Conservation (phyloP, 495 filamentous ascomycete genomes). For the Copromyces sp. region DNA sequence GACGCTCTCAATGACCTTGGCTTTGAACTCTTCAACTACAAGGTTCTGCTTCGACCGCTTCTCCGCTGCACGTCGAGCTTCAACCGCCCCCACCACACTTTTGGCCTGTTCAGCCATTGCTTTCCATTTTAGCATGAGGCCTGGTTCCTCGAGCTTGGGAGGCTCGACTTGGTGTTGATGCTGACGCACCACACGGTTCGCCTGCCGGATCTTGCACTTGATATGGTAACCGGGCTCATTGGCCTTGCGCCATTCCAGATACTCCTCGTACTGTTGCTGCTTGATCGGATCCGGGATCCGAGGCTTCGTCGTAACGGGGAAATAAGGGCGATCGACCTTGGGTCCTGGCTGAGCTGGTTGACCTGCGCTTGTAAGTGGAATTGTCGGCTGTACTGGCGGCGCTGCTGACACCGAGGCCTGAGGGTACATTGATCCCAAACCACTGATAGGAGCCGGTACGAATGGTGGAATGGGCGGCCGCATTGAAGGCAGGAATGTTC, state of each 20-base stretch:
- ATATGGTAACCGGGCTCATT: constrained; percentile 30
- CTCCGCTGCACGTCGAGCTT: neutral
- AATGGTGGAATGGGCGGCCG: neutral
- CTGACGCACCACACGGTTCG: constrained; percentile 27
- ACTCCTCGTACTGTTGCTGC: constrained; percentile 33
- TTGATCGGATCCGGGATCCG: constrained; percentile 25
- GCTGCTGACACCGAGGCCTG: neutral
- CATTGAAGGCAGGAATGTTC: neutral
- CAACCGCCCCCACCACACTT: constrained; percentile 9
- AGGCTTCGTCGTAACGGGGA: constrained; percentile 24
- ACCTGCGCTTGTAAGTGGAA: neutral
- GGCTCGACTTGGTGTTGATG: constrained; percentile 7
- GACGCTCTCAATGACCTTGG: constrained; percentile 3
- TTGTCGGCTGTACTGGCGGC: neutral
- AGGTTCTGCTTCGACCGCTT: neutral
- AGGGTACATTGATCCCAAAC: neutral
- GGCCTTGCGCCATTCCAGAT: constrained; percentile 31
- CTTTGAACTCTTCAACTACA: neutral
- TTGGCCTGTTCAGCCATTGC: constrained; percentile 22
- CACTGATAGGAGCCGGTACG: neutral
- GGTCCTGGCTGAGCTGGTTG: neutral
- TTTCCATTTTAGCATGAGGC: constrained; percentile 10
- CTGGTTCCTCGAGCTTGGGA: neutral
- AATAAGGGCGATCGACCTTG: constrained; percentile 14
- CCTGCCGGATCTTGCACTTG: constrained; percentile 33